Evolutionary conservation across 352 stramenopile species (phyloP).

Genomic region (Globisporangium middletonii): DNA sequence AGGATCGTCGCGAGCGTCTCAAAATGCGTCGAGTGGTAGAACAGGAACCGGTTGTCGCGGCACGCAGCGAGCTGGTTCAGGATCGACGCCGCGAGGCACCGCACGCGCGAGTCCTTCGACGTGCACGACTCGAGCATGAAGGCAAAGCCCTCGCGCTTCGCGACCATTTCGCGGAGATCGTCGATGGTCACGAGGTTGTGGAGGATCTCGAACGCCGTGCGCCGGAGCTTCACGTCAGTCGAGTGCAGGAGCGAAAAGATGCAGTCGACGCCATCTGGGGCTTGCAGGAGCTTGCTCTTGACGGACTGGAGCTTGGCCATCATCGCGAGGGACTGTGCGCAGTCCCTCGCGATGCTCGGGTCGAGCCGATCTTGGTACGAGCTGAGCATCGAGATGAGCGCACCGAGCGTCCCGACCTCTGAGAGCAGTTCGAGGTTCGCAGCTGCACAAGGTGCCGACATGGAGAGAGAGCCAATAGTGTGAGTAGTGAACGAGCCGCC

Average conservation of each 20-base stretch:
- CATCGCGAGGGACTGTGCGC: conserved; percentile 47
- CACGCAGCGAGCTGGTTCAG: conserved; percentile 52
- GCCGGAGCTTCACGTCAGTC: conserved; percentile 37
- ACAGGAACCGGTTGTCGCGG: conserved; percentile 50
- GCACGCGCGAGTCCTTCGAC: conserved; percentile 51
- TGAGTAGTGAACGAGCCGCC: neutral
- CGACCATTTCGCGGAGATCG: conserved; percentile 54
- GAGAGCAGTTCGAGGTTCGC: conserved; percentile 69
- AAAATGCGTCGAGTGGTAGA: conserved; percentile 59
- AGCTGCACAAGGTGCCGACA: conserved; percentile 14
- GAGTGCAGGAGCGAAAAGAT: conserved; percentile 64
- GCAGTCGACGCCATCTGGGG: conserved; percentile 59
- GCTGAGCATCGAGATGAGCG: conserved; percentile 67
- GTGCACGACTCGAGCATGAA: conserved; percentile 58
- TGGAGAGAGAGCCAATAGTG: neutral
- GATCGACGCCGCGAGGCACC: conserved; percentile 43
- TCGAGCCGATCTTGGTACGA: conserved; percentile 46
- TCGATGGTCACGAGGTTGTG: conserved; percentile 51
- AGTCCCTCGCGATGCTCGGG: conserved; percentile 53
- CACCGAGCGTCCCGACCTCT: conserved; percentile 61
- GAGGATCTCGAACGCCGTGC: conserved; percentile 52
- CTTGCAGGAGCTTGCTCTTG: conserved; percentile 58
- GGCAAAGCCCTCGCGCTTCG: conserved; percentile 58
- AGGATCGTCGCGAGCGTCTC: conserved; percentile 41
- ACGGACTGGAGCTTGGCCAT: conserved; percentile 47